Evolutionary conservation across 1,284 basidiomycete genomes (phyloP).

Genomic region (Moesziomyces aphidis): DNA sequence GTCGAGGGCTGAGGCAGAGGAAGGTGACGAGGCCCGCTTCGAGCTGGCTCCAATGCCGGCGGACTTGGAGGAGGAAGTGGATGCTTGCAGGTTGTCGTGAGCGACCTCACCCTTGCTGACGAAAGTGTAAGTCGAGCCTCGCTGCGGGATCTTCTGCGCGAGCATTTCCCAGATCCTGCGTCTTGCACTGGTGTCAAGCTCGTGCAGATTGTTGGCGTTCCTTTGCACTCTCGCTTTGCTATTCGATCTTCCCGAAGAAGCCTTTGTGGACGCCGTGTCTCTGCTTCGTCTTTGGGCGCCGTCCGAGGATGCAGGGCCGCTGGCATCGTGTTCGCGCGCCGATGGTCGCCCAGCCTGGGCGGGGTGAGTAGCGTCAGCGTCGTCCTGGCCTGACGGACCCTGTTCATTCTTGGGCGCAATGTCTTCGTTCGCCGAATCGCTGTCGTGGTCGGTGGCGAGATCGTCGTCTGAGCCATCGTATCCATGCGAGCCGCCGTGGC

Average conservation of each 20-base stretch:
- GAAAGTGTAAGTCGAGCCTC: constrained; percentile 49
- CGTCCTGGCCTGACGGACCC: constrained; percentile 4
- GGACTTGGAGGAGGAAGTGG: constrained; percentile 19
- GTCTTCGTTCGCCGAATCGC: constrained; percentile 22
- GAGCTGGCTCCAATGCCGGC: constrained; percentile 3
- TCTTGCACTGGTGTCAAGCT: constrained; percentile 37
- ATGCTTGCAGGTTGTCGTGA: constrained; percentile 35
- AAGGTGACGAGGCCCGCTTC: constrained; percentile 11
- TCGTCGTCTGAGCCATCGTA: constrained; percentile 24
- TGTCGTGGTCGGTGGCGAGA: constrained; percentile 24
- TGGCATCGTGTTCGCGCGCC: constrained; percentile 5
- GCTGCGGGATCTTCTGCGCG: constrained; percentile 42
- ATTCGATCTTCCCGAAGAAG: constrained; percentile 15
- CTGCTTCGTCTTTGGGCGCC: constrained; percentile 16
- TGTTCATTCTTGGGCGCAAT: constrained; percentile 1
- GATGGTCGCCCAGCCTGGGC: not conserved
- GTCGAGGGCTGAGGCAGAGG: not conserved
- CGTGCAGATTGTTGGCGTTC: constrained; percentile 22
- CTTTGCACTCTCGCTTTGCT: constrained; percentile 32
- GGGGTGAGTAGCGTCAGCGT: not conserved
- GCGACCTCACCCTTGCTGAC: constrained; percentile 49
- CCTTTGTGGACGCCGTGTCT: constrained; percentile 3
- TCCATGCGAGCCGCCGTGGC: not conserved
- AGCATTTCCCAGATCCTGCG: constrained; percentile 51
- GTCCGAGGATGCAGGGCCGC: not conserved